Evolutionary conservation across 2,329 filamentous ascomycete species (phyloP).

Genomic region (Trichoderma afroharzianum): DNA sequence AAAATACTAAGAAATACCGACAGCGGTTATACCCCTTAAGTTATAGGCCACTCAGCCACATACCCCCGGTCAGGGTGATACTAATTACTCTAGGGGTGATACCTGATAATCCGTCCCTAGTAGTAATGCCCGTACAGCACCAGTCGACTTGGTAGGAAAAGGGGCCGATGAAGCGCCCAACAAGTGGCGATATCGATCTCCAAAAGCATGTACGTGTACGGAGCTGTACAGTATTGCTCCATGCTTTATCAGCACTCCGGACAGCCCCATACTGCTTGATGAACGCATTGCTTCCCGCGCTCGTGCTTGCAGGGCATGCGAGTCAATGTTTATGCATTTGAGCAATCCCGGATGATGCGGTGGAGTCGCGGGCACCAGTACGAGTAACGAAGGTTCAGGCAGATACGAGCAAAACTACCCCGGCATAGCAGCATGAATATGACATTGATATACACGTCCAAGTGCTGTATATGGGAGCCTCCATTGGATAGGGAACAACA

Average conservation of each 20-base stretch:
- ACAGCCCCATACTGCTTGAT: neutral
- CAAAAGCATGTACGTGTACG: neutral
- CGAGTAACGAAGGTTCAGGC: neutral
- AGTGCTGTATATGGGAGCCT: neutral
- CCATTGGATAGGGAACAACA: neutral
- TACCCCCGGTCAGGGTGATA: too few species aligned
- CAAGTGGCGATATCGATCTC: neutral
- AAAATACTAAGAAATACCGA: too few species aligned
- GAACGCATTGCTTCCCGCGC: neutral
- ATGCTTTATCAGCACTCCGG: neutral
- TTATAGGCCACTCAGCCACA: too few species aligned
- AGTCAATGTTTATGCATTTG: constrained; percentile 8
- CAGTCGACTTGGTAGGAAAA: neutral
- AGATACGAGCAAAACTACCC: neutral
- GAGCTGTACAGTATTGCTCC: neutral
- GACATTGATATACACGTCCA: neutral
- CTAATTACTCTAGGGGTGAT: too few species aligned
- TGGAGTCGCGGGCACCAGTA: neutral
- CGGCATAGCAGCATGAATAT: neutral
- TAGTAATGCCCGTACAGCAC: neutral
- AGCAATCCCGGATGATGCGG: neutral
- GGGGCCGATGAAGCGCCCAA: neutral
- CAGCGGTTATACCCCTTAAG: too few species aligned
- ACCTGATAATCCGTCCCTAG: too few species aligned
- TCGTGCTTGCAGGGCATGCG: constrained; percentile 10